Evolutionary conservation across 2,329 filamentous ascomycete species (phyloP).

Genomic region (Neoarthrinium moseri): DNA sequence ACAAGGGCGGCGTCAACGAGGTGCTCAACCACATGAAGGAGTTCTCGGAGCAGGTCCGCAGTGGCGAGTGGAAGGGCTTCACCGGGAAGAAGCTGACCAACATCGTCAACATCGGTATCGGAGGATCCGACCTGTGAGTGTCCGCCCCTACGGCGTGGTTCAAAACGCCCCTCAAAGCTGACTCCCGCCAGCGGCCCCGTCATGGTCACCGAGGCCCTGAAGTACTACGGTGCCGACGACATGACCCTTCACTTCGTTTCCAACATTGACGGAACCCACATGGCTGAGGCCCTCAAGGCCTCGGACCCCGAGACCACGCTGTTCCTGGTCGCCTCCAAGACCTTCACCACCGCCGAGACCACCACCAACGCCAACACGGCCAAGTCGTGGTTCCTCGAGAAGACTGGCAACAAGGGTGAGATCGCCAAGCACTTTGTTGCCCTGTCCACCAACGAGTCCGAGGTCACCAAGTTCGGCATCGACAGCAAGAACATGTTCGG

Average conservation of each 20-base stretch:
- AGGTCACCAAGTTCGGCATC: conserved; percentile 98
- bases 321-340: conserved; percentile 98
- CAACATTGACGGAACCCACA: conserved; percentile 98
- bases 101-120: conserved; percentile 97
- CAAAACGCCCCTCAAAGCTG: no score
- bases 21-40: conserved; percentile 98
- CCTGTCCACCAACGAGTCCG: conserved; percentile 89
- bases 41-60: conserved; percentile 92
- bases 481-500: conserved; percentile 99
- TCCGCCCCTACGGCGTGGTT: no score
- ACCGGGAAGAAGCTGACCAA: conserved; percentile 96
- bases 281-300: conserved; percentile 84
- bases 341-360: conserved; percentile 98
- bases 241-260: conserved; percentile 96
- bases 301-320: conserved; percentile 98
- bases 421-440: conserved; percentile 99
- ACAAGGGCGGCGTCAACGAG: conserved; percentile 81
- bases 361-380: conserved; percentile 96
- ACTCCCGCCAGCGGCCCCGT: conserved; percentile 89
- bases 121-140: conserved; percentile 93
- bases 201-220: conserved; percentile 98
- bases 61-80: conserved; percentile 94
- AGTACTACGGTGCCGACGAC: conserved; percentile 84
- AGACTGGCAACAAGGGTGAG: conserved; percentile 71
- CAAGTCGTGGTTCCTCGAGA: conserved; percentile 94